Conservation (phyloP, 805 yeast genomes). For the Hanseniaspora lachancei region DNA sequence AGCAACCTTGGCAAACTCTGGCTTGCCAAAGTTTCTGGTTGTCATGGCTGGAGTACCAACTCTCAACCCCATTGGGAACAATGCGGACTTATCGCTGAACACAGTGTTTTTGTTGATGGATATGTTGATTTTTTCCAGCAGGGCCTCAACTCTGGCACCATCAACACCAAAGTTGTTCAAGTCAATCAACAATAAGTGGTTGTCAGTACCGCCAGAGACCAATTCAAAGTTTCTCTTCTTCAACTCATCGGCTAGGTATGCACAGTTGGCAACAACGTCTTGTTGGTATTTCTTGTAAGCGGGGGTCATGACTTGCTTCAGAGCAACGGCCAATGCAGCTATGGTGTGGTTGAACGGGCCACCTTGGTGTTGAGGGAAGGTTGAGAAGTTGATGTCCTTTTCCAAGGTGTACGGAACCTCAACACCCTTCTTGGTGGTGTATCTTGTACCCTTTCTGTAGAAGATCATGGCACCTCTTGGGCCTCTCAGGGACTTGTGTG, state of each 20-base stretch:
- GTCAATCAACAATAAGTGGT: conserved; percentile 78
- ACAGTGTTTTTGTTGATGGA: conserved; percentile 94
- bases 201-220: conserved; percentile 89
- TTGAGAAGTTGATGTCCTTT: conserved; percentile 84
- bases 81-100: conserved; percentile 91
- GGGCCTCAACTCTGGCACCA: conserved; percentile 91
- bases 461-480: conserved; percentile 99
- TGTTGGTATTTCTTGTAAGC: conserved; percentile 79
- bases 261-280: conserved; percentile 70
- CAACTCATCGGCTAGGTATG: conserved; percentile 59
- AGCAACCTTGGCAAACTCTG: conserved; percentile 71
- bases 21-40: conserved; percentile 74
- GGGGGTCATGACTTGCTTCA: conserved; percentile 80
- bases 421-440: conserved; percentile 70
- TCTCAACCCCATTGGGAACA: conserved; percentile 91
- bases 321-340: conserved; percentile 88
- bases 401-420: conserved; percentile 79
- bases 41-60: conserved; percentile 99
- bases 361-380: conserved; percentile 99
- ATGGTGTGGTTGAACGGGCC: conserved; percentile 99
- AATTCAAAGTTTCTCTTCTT: conserved; percentile 50
- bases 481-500: conserved; percentile 95
- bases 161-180: conserved; percentile 66
- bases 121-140: conserved; percentile 78
- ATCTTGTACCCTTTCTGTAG: conserved; percentile 87